A percentile compares a stretch with the other conserved stretches of the same genome.
phyloP scores from a whole-genome alignment of 371 early-diverging fungal genomes.

The Mucor irregularis region DNA sequence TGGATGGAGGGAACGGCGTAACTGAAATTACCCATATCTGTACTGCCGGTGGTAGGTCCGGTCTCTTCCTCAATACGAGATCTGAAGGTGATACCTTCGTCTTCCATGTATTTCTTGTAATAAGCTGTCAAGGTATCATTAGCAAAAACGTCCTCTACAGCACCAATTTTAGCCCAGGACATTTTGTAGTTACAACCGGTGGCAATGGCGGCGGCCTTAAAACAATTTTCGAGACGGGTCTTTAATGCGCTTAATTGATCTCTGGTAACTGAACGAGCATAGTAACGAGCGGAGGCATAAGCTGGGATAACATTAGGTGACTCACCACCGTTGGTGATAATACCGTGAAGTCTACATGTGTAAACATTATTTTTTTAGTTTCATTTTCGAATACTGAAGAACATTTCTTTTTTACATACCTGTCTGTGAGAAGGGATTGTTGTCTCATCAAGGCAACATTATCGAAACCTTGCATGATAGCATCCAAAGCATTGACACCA shows the following conservation, averaged over 20 bases:
- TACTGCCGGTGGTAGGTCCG: conserved; percentile 47
- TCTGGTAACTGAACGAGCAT: conserved; percentile 55
- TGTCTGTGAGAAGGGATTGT: conserved; percentile 61
- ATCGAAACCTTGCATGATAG: conserved; percentile 59
- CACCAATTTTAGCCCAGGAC: conserved; percentile 41
- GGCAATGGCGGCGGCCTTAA: conserved; percentile 66
- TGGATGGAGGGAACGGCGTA: conserved; percentile 33
- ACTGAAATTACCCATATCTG: conserved; percentile 78
- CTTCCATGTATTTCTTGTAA: conserved; percentile 55
- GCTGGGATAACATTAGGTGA: conserved; percentile 58
- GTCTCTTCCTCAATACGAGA: conserved; percentile 40
- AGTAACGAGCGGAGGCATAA: conserved; percentile 54
- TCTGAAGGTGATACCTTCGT: conserved; percentile 39
- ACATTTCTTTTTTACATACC: too few relatives aligned
- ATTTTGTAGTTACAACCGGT: conserved; percentile 67
- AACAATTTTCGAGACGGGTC: conserved; percentile 50
- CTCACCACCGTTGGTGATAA: conserved; percentile 6
- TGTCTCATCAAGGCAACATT: conserved; percentile 70
- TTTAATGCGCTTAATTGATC: conserved; percentile 51
- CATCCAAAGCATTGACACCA: conserved; percentile 78
- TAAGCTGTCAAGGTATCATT: conserved; percentile 59
- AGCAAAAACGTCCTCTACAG: conserved; percentile 39
- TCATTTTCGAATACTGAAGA: too few relatives aligned
- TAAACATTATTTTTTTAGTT: not conserved
- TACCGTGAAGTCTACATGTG: conserved; percentile 3